Conservation (phyloP, 371 early-diverging fungal species). For the Mucor velutinosus region DNA sequence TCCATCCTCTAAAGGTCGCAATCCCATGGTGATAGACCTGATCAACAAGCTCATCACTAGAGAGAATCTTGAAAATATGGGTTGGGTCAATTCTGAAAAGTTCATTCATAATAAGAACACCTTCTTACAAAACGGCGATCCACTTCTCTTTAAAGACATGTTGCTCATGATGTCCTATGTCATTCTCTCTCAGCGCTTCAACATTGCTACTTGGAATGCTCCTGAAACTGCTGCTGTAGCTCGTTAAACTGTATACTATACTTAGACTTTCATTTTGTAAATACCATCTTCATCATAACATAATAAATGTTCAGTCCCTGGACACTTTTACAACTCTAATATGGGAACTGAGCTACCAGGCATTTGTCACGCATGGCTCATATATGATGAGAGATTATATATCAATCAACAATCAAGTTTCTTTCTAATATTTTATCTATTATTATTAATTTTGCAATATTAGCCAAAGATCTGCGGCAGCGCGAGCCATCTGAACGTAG, state of each 20-base stretch:
- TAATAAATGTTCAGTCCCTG: no score
- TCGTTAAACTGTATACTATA: background rate
- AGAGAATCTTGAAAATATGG: constrained; percentile 18
- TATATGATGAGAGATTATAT: no score
- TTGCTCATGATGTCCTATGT: constrained; percentile 21
- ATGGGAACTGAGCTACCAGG: no score
- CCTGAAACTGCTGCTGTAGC: background rate
- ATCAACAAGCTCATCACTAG: constrained; percentile 15
- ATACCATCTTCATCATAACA: background rate
- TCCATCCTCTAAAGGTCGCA: constrained; percentile 13
- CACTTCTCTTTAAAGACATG: constrained; percentile 8
- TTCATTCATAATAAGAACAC: background rate
- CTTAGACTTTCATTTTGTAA: background rate
- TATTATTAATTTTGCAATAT: no score
- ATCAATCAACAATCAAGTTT: no score
- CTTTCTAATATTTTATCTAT: no score
- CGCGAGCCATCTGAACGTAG: no score
- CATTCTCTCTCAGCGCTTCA: constrained; percentile 17
- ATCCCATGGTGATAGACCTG: background rate
- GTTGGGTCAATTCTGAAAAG: constrained; percentile 14
- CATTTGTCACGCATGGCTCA: no score
- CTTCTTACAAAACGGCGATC: background rate
- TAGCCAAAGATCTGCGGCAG: no score
- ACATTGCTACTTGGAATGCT: constrained; percentile 8
- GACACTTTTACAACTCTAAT: no score